Conservation (phyloP, 352 stramenopile species). For the Globisporangium alternatum region DNA sequence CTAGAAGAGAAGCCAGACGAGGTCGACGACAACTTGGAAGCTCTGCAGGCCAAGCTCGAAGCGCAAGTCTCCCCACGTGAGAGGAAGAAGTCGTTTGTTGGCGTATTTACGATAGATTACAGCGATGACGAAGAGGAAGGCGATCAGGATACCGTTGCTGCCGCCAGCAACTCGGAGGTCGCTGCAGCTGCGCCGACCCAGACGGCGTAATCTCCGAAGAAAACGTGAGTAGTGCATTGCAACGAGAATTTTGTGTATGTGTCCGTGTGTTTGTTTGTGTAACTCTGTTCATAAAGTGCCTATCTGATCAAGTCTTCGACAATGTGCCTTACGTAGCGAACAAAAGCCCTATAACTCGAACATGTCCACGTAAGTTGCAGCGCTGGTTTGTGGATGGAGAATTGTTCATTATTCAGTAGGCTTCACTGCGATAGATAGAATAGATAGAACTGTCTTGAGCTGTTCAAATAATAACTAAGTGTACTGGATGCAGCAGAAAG, state of each 20-base stretch:
- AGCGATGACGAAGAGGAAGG: conserved; percentile 68
- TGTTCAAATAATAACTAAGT: conserved; percentile 13
- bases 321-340: too few relatives aligned
- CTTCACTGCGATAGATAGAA: conserved; percentile 13
- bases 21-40: conserved; percentile 33
- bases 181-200: conserved; percentile 9
- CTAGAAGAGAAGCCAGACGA: conserved; percentile 30
- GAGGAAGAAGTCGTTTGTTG: conserved; percentile 51
- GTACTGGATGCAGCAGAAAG: not conserved
- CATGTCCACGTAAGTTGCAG: not conserved
- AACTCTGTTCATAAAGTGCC: conserved; percentile 2
- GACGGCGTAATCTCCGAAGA: conserved; percentile 5
- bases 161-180: not conserved
- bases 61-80: conserved; percentile 20
- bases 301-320: not conserved
- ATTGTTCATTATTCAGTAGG: conserved; percentile 8
- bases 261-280: not conserved
- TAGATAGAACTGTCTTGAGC: conserved; percentile 11
- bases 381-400: not conserved
- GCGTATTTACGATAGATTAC: conserved; percentile 81
- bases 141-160: conserved; percentile 1
- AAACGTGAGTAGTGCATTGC: conserved; percentile 10
- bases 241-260: not conserved
- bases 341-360: not conserved
- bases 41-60: conserved; percentile 16